Evolutionary conservation across 805 yeast genomes (phyloP), one percentile per base, ranked within the genome.

Genomic region (Cyberlindnera euphorbiae): DNA sequence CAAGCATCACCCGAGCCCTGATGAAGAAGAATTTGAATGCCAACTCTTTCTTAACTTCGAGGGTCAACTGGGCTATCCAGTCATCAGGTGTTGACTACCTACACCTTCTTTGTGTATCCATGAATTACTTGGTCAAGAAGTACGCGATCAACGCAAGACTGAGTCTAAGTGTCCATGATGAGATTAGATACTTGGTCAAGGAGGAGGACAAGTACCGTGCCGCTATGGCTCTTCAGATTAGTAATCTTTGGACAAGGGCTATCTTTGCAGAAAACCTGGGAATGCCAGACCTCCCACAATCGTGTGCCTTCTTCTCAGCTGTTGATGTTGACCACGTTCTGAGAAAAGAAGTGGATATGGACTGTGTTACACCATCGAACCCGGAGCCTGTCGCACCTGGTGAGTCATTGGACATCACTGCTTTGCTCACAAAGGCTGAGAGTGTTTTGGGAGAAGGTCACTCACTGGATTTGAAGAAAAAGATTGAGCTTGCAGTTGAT

Each of bases 61-160:
- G 99, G 51, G 81, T 89, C 45, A 93, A 93, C 53, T 93, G 99
- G 99, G 86, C 96, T 1, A 93, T 93, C 55, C 99, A 93, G 58
- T 86, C 96, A 16, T 86, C 96, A 2, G 99, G 98, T 25, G 99
- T 94, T 14, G 98, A 93, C 57, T 93, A 94, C 53, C 66, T 93
- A 35, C 99, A 93, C 56, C 57, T 93, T 27, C 58, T 93, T 41
- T 70, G 90, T 32, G 75, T 87, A 5, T 76, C 96, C 0, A 89
- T 94, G 97, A 84, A 86, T 39, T 86, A 88, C 50, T 66, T 93
- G 48, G 66, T 75, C 27, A 69, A 75, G 26, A 71, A 68, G 42
- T 90, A 77, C 58, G 53, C 64, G 4, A 64, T 94, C 9, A 73
- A 82, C 24, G 95, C 95, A 0, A 63, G 99, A 34, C 66, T 93